Evolutionary conservation across 2,329 filamentous ascomycete species (phyloP).

Genomic region (Trichoderma breve): DNA sequence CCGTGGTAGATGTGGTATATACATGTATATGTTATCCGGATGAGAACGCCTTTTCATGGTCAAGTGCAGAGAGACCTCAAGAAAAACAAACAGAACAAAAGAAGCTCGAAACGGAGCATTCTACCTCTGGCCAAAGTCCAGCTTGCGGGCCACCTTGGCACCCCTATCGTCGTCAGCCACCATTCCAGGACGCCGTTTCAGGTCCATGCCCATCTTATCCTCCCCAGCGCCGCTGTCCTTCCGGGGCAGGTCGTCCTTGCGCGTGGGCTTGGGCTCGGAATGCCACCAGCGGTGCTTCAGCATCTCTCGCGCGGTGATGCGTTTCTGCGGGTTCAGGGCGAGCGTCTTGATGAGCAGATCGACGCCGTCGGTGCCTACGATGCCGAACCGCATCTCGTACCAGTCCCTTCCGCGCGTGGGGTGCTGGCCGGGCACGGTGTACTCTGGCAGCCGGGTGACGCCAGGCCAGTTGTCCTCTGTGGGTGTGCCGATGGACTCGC

Average conservation of each 20-base stretch:
- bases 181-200: constrained; percentile 69
- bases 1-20: background rate
- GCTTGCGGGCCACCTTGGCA: constrained; percentile 75
- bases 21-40: background rate
- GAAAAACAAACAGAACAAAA: background rate
- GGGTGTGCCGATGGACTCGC: constrained; percentile 81
- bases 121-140: constrained; percentile 66
- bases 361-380: constrained; percentile 77
- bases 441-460: constrained; percentile 75
- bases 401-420: constrained; percentile 65
- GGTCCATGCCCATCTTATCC: constrained; percentile 76
- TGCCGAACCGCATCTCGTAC: constrained; percentile 75
- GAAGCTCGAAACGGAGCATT: background rate
- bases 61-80: background rate
- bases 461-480: constrained; percentile 96
- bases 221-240: constrained; percentile 62
- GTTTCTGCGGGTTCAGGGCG: constrained; percentile 78
- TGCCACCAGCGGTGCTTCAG: constrained; percentile 86
- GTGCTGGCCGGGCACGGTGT: constrained; percentile 66
- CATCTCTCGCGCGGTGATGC: constrained; percentile 74
- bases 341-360: constrained; percentile 86
- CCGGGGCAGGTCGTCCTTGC: constrained; percentile 75
- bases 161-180: constrained; percentile 62
- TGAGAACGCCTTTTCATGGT: background rate
- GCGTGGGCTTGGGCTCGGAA: constrained; percentile 76